A percentile compares a stretch with the other conserved stretches of the same genome.
Evolutionary conservation across 1,139 yeast species (phyloP).

Genomic region (Pneumocystis carinii): DNA sequence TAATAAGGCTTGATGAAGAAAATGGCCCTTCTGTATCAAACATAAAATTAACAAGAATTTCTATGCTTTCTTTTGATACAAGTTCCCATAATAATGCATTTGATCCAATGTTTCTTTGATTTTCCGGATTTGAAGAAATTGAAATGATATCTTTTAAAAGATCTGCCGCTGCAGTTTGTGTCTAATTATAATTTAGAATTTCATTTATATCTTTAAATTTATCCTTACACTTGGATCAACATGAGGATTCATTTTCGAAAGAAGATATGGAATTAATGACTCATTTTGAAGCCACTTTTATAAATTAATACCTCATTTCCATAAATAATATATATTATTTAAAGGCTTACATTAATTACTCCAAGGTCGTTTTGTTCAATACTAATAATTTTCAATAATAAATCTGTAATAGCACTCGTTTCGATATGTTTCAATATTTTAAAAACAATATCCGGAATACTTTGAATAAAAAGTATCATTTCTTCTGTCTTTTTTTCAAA

Average conservation of each 20-base stretch:
- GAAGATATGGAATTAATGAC: conserved; percentile 7
- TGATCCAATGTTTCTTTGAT: conserved; percentile 85
- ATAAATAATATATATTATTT: no score
- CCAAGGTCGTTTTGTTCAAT: conserved; percentile 53
- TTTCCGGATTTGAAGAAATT: conserved; percentile 78
- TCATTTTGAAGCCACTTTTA: conserved; percentile 11
- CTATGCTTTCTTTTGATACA: conserved; percentile 57
- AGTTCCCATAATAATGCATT: conserved; percentile 85
- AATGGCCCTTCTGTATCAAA: conserved; percentile 26
- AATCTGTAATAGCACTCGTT: conserved; percentile 77
- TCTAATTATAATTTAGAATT: conserved; percentile 33
- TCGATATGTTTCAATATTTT: conserved; percentile 65
- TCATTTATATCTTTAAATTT: conserved; percentile 31
- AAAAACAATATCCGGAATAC: conserved; percentile 48
- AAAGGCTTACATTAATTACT: conserved; percentile 31
- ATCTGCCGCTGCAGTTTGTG: conserved; percentile 90
- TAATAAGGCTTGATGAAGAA: conserved; percentile 36
- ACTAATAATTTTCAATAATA: conserved; percentile 56
- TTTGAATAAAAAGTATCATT: conserved; percentile 55
- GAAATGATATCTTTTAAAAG: conserved; percentile 86
- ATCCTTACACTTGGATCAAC: conserved; percentile 7
- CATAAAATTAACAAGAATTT: conserved; percentile 64
- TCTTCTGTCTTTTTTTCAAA: conserved; percentile 81
- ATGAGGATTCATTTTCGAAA: conserved; percentile 8
- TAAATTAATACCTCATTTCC: not conserved